These are phyloP conservation scores for Vaccinium corymbosum DNA, from an alignment of 148 eudicot species.

Conservation along the genomic window DNA sequence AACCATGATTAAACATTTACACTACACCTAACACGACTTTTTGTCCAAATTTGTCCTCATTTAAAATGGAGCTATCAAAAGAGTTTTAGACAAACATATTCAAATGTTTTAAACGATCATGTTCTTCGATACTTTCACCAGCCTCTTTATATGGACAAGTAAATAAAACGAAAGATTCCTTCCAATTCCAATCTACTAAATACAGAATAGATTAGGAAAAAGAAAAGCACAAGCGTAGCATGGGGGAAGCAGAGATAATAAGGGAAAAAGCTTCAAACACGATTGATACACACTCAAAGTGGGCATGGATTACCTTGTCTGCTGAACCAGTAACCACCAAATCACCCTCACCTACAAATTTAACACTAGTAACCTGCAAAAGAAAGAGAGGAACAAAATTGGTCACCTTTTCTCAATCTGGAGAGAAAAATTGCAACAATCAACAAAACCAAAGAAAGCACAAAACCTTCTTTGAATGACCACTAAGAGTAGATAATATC, in stretches of 20 bases:
- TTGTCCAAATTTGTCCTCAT: background rate
- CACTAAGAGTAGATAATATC: constrained; percentile 84
- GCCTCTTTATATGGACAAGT: background rate
- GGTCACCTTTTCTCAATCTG: background rate
- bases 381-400: background rate
- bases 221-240: background rate
- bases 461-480: constrained; percentile 90
- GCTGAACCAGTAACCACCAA: constrained; percentile 83
- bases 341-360: constrained; percentile 62
- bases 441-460: constrained; percentile 11
- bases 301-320: constrained; percentile 56
- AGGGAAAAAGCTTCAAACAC: background rate
- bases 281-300: background rate
- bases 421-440: constrained; percentile 4
- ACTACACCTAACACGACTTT: background rate
- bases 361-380: constrained; percentile 75
- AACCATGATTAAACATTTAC: background rate
- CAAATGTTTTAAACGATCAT: background rate
- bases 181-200: constrained; percentile 4
- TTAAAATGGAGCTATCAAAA: background rate
- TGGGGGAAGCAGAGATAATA: background rate
- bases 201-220: background rate
- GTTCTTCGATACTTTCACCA: background rate
- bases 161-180: background rate
- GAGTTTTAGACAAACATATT: background rate